These are phyloP conservation scores for Cercospora beticola DNA, from an alignment of 2,329 filamentous ascomycete species.

Conservation along the genomic window DNA sequence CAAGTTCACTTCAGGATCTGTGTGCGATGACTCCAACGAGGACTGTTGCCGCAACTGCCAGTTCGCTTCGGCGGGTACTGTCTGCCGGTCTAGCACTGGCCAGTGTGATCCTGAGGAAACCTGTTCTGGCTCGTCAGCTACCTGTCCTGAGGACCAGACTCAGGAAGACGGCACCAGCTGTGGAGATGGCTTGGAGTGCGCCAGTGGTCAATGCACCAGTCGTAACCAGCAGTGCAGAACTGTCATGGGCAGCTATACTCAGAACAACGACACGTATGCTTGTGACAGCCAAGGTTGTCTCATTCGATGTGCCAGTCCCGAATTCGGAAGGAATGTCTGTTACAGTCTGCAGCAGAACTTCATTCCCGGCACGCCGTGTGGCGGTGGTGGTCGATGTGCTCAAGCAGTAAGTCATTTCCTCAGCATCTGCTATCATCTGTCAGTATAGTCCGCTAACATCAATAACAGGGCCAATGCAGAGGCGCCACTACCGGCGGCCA, in stretches of 20 bases:
- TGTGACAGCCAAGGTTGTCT: constrained; percentile 73
- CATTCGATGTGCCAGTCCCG: constrained; percentile 71
- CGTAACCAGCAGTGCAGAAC: constrained; percentile 85
- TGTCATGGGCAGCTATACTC: constrained; percentile 72
- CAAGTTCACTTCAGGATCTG: constrained; percentile 71
- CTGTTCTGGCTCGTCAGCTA: constrained; percentile 70
- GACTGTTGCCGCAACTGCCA: constrained; percentile 76
- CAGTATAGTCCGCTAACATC: constrained; percentile 16
- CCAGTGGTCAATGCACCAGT: constrained; percentile 91
- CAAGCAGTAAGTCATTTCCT: constrained; percentile 56
- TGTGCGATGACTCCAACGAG: constrained; percentile 82
- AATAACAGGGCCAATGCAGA: constrained; percentile 64
- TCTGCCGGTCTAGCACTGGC: constrained; percentile 79
- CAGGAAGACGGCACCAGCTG: constrained; percentile 70
- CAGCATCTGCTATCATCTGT: not conserved
- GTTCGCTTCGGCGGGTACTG: constrained; percentile 63
- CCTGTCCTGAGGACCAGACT: constrained; percentile 72
- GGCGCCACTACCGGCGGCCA: constrained; percentile 69
- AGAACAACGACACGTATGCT: constrained; percentile 74
- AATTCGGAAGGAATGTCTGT: constrained; percentile 65
- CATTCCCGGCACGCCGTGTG: constrained; percentile 84
- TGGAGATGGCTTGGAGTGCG: constrained; percentile 71
- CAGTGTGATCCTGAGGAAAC: constrained; percentile 81
- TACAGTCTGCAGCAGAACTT: constrained; percentile 85
- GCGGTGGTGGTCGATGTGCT: constrained; percentile 72